Evolutionary conservation across 352 stramenopile species (phyloP), one percentile per base, ranked within the genome.

Genomic region (Pythium phragmiticola): DNA sequence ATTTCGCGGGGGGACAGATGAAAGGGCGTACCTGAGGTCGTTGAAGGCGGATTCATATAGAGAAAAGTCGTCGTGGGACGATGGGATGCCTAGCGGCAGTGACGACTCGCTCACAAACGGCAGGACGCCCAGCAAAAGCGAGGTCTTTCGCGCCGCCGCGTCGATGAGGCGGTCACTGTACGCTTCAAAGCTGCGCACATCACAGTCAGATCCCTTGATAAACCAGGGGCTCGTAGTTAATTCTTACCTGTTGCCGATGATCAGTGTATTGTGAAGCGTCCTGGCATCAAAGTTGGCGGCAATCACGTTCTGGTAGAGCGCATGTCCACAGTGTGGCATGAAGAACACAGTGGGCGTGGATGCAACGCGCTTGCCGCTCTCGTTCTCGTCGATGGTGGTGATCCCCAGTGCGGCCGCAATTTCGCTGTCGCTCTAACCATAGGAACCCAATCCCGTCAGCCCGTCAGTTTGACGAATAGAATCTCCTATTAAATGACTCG

Each of bases 251-350:
- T 98, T 98, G 66, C 91, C 91, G 21, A 98, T 78, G 56, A 97
- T 78, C 41, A 89, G 34, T 36, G 94, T 39, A 33, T 86, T 66
- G 8, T 60, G 42, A 6, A 83, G 65, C 6, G 52, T 57, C 7
- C 16, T 56, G 11, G 46, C 61, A 9, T 69, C 69, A 83, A 86
- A 95, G 63, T 97, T 96, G 57, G 80, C 80, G 48, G 80, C 78
- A 13, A 98, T 65, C 17, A 97, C 78, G 66, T 98, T 97, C 69
- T 94, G 71, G 71, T 98, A 98, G 17, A 98, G 75, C 51, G 66
- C 69, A 47, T 85, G 81, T 21, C 84, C 82, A 57, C 91, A 98
- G 63, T 98, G 91, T 13, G 91, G 91, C 90, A 98, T 97, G 74
- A 94, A 97, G 57, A 97, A 97, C 13, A 97, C 75, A 4, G 88